These are phyloP conservation scores for Knufia fluminis DNA, from an alignment of 2,329 filamentous ascomycete species.

Conservation along the genomic window DNA sequence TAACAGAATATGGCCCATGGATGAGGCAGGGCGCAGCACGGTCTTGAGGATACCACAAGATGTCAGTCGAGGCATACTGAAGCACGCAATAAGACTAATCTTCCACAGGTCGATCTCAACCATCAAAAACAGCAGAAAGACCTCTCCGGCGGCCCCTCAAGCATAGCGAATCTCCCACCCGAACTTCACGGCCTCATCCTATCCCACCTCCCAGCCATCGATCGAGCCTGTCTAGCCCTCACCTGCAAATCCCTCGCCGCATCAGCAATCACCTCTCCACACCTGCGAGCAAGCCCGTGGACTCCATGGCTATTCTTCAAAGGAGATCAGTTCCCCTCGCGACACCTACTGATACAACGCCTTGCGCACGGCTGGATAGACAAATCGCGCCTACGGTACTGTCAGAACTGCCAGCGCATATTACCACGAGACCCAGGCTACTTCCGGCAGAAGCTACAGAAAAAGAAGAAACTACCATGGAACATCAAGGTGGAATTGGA, in stretches of 20 bases:
- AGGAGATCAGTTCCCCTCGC: constrained; percentile 9
- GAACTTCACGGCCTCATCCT: constrained; percentile 18
- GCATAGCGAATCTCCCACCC: constrained; percentile 13
- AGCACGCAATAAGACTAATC: background rate
- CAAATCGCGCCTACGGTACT: constrained; percentile 19
- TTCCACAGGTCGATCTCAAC: constrained; percentile 2
- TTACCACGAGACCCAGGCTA: constrained; percentile 15
- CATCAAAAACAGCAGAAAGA: background rate
- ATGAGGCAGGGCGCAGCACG: constrained; percentile 6
- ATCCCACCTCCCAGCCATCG: constrained; percentile 17
- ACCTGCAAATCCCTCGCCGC: constrained; percentile 19
- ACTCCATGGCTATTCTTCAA: constrained; percentile 11
- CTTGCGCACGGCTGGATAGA: constrained; percentile 21
- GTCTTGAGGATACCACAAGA: constrained; percentile 4
- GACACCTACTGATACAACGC: constrained; percentile 14
- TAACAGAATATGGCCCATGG: constrained; percentile 4
- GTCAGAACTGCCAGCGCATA: constrained; percentile 17
- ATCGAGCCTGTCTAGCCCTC: constrained; percentile 22
- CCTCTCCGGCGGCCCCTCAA: background rate
- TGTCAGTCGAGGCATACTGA: background rate
- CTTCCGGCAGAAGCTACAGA: constrained; percentile 13
- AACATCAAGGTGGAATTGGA: constrained; percentile 9
- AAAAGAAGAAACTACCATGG: constrained; percentile 14
- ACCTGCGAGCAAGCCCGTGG: constrained; percentile 12
- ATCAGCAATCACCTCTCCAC: constrained; percentile 13